Evolutionary conservation across 805 yeast genomes (phyloP), one percentile per base, ranked within the genome.

Genomic region (Zygoascus bituminiphila): DNA sequence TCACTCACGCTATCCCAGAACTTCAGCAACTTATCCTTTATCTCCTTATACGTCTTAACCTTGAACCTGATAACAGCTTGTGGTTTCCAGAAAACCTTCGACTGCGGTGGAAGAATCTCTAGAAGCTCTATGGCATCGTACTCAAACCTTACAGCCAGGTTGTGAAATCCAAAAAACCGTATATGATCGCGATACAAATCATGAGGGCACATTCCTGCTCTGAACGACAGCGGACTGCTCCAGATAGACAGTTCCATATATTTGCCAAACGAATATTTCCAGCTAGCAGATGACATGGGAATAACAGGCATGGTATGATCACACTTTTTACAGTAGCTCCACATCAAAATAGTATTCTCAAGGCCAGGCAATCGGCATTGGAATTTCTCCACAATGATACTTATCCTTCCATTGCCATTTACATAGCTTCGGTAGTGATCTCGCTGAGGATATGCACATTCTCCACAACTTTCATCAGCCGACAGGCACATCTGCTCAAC

Each of bases 261-360:
- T 61, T 94, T 94, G 0, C 98, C 98, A 65, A 93, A 82, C 0
- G 98, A 91, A 54, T 81, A 82, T 59, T 82, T 88, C 82, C 94
- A 89, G 0, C 97, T 81, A 36, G 81, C 81, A 44, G 88, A 91
- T 57, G 85, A 84, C 82, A 94, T 79, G 17, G 86, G 85, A 12
- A 82, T 67, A 5, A 84, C 79, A 0, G 96, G 93, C 2, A 95
- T 81, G 0, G 82, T 72, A 33, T 73, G 76, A 12, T 80, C 77
- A 63, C 99, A 93, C 44, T 72, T 73, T 49, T 83, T 85, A 63
- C 99, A 93, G 55, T 76, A 80, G 61, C 95, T 85, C 98, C 98
- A 93, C 70, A 89, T 83, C 47, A 88, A 67, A 38, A 94, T 79
- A 10, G 81, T 79, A 60, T 83, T 76, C 51, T 79, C 79, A 39